Conservation (phyloP, 306 rosid species). For the Dalbergia cultrata region DNA sequence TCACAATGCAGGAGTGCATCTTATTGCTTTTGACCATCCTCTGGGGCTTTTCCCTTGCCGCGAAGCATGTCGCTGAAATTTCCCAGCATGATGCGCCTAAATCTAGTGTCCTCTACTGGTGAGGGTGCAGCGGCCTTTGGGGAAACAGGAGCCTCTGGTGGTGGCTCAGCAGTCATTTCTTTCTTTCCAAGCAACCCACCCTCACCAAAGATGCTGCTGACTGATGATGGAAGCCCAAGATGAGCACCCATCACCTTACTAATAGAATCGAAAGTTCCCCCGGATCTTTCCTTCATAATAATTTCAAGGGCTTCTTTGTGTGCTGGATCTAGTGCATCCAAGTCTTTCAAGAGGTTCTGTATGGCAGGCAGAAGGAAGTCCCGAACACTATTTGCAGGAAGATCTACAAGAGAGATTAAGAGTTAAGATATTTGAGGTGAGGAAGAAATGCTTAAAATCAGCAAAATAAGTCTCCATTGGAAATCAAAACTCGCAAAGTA, state of each 20-base stretch:
- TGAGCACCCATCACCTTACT: conserved; percentile 97
- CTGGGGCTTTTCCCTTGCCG: conserved; percentile 74
- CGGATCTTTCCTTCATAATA: conserved; percentile 91
- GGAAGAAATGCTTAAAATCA: neutral
- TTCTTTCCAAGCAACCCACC: conserved; percentile 88
- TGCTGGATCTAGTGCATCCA: conserved; percentile 91
- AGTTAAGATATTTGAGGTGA: conserved; percentile 24
- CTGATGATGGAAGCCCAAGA: conserved; percentile 85
- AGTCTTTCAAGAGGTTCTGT: conserved; percentile 82
- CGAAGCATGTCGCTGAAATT: conserved; percentile 91
- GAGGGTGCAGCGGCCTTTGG: conserved; percentile 53
- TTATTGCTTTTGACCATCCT: conserved; percentile 66
- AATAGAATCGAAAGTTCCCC: conserved; percentile 88
- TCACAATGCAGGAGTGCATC: conserved; percentile 24
- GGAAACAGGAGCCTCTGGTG: conserved; percentile 58
- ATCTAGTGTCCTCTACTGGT: conserved; percentile 82
- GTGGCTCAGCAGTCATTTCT: conserved; percentile 57
- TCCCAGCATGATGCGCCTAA: conserved; percentile 93
- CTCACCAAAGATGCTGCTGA: conserved; percentile 87
- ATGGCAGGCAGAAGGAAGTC: conserved; percentile 86
- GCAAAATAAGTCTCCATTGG: conserved; percentile 1
- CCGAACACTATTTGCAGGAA: conserved; percentile 74
- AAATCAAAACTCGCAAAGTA: conserved; percentile 30
- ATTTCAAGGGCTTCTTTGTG: conserved; percentile 99
- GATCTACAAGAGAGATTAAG: conserved; percentile 62